Percentiles rank a stretch among this genome's conserved stretches.
These are phyloP conservation scores for Yamadazyma membranifaciens DNA, from an alignment of 1,139 yeast genomes.

Conservation along the genomic window DNA sequence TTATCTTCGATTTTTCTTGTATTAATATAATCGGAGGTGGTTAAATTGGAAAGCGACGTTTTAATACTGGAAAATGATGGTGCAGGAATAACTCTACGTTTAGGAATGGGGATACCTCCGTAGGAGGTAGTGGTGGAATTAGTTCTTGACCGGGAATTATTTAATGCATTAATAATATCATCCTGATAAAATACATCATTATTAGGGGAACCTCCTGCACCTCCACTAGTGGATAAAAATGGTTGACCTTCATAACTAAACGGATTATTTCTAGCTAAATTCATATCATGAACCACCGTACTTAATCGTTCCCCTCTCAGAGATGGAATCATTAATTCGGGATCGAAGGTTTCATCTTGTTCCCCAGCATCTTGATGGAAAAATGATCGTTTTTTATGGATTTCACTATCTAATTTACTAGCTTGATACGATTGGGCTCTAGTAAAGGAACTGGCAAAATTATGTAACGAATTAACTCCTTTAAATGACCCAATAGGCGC, in stretches of 20 bases:
- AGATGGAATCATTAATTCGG: conserved; percentile 68
- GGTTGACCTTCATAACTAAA: conserved; percentile 18
- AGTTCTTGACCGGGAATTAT: conserved; percentile 30
- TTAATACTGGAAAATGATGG: conserved; percentile 39
- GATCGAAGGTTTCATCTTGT: conserved; percentile 58
- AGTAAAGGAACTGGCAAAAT: conserved; percentile 47
- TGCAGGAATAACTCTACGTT: conserved; percentile 23
- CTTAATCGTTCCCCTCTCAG: conserved; percentile 64
- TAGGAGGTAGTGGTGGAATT: conserved; percentile 20
- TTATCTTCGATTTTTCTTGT: conserved; percentile 67
- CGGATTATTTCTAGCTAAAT: conserved; percentile 24
- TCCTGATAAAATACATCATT: conserved; percentile 44
- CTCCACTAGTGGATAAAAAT: conserved; percentile 10
- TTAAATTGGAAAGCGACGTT: conserved; percentile 34
- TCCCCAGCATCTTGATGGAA: conserved; percentile 22
- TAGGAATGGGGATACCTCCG: conserved; percentile 23
- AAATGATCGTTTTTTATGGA: conserved; percentile 43
- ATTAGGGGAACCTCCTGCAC: conserved; percentile 9
- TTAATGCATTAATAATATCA: conserved; percentile 32
- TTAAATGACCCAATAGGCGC: conserved; percentile 46
- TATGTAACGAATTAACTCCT: conserved; percentile 47
- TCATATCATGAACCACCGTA: conserved; percentile 42
- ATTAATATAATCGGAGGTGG: conserved; percentile 54
- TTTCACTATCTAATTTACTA: conserved; percentile 42
- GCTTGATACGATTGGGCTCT: conserved; percentile 50